Base-by-base conservation (phyloP, 2,329 filamentous ascomycete genomes). In the Pseudogymnoascus sp. region DNA sequence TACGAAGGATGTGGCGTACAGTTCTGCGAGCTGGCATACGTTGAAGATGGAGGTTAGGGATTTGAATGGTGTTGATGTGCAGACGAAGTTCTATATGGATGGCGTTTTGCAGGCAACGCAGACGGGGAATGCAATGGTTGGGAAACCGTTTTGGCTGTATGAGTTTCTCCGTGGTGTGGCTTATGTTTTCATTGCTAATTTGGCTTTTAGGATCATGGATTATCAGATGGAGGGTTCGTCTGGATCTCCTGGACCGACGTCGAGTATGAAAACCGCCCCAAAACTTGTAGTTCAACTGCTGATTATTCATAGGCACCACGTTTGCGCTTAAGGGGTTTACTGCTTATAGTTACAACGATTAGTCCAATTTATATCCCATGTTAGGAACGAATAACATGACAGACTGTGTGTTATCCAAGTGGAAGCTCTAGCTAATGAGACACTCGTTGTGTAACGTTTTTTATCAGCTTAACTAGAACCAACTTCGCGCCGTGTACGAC, bases 11-110 rank as follows among this genome's bases (percentile, higher is more conserved):
- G 77, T 83, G 5, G 71, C 70, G 0, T 85, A 85, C 66, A 74
- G 68, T 61, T 77, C 82, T 0, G 74, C 65, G 5, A 62, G 66
- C 7, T 84, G 78, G 65, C 82, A 85, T 70, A 75, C 73, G 4
- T 77, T 85, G 64, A 77, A 76, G 67, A 78, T 77, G 23, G 80
- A 84, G 73, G 69, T 83, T 56, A 75, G 78, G 7, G 82, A 84
- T 67, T 71, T 74, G 62, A 66, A 84, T 70, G 81, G 81, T 31
- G 74, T 74, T 63, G 80, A 84, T 69, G 78, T 83, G 8, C 74
- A 75, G n/a, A 77, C 80, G 0, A 80, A 78, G 65, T 85, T 84
- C 69, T 84, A 79, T 67, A 75, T 85, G 73, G 80, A 85, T 68
- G 82, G 77, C 3, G 69, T 68, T 28, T 71, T 80, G 38, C 70